A percentile compares a stretch with the other conserved stretches of the same genome.
These are phyloP conservation scores for Cyclotella cryptica DNA, from an alignment of 108 stramenopile species.

Conservation along the genomic window DNA sequence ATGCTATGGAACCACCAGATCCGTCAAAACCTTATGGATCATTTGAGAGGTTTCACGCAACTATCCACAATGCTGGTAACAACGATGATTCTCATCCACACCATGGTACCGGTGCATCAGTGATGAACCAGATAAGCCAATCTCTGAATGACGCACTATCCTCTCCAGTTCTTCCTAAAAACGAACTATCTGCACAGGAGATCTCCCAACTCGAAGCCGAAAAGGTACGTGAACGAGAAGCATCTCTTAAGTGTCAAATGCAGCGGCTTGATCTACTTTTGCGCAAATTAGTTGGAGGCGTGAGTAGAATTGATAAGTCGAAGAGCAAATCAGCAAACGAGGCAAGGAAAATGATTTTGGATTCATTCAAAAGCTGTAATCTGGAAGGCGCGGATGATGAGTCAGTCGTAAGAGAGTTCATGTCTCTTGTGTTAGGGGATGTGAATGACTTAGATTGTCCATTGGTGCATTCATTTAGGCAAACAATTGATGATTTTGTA, in stretches of 20 bases:
- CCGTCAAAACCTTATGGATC: conserved; percentile 42
- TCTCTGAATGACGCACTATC: conserved; percentile 36
- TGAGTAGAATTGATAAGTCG: conserved; percentile 55
- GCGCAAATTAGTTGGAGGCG: conserved; percentile 61
- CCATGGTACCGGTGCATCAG: background rate
- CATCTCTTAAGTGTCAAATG: conserved; percentile 48
- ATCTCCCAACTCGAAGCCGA: conserved; percentile 25
- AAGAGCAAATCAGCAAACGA: conserved; percentile 59
- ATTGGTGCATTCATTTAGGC: background rate
- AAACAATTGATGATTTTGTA: conserved; percentile 6
- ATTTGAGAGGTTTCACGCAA: conserved; percentile 45
- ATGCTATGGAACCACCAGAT: conserved; percentile 67
- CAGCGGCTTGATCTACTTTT: conserved; percentile 62
- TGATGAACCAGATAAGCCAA: conserved; percentile 5
- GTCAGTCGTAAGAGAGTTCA: background rate
- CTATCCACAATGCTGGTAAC: conserved; percentile 23
- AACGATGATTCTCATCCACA: background rate
- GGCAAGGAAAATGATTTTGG: conserved; percentile 57
- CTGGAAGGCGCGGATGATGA: background rate
- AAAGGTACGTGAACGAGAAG: conserved; percentile 28
- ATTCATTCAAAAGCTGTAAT: conserved; percentile 7
- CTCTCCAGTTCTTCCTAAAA: conserved; percentile 39
- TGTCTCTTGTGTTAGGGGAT: background rate
- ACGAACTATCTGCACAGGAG: conserved; percentile 50
- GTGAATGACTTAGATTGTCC: background rate